Base-by-base conservation (phyloP, 345 rosid genomes). In the Mercurialis annua region DNA sequence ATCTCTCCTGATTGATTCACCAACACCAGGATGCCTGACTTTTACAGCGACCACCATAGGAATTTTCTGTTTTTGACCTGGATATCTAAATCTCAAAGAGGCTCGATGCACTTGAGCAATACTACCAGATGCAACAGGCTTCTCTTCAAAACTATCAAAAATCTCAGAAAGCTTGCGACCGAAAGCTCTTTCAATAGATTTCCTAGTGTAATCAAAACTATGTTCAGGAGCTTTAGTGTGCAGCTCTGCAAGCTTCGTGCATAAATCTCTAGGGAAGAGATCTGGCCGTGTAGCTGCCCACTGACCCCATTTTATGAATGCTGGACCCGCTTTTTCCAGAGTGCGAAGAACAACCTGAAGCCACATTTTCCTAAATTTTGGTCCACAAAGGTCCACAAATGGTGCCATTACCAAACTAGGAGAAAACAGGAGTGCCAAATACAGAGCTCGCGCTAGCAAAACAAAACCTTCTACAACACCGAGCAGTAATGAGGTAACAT, bases 261-360 rank as follows among this genome's bases (percentile, higher is more conserved):
- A 92, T 61, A 95, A 60, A 83, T 95, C 99, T 71, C 89, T 81
- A n/a, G 96, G 85, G 71, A 95, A 92, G 70, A 89, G 85, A 76
- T 95, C 99, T 14, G 99, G 98, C 31, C 99, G 71, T 63, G 99
- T 95, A 11, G 99, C 99, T 23, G 97, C 90, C 98, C 99, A 95
- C 64, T 95, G 99, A 24, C 99, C 99, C 90, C 96, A 92, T 73
- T 95, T 95, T 72, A 95, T 95, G 68, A 95, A 92, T 38, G 99
- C 99, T 59, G 99, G 99, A 65, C 99, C 99, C 31, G 98, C 98
- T 58, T 5, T 77, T 65, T 88, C 98, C 68, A 95, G 76, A 10
- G 97, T 86, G 17, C 84, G 82, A 74, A 72, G 98, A 44, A 95
- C 87, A 65, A 92, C 78, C 73, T 77, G 84, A 70, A 85, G 89